Conservation (phyloP, 2,329 filamentous ascomycete species). For the Beauveria varroae region DNA sequence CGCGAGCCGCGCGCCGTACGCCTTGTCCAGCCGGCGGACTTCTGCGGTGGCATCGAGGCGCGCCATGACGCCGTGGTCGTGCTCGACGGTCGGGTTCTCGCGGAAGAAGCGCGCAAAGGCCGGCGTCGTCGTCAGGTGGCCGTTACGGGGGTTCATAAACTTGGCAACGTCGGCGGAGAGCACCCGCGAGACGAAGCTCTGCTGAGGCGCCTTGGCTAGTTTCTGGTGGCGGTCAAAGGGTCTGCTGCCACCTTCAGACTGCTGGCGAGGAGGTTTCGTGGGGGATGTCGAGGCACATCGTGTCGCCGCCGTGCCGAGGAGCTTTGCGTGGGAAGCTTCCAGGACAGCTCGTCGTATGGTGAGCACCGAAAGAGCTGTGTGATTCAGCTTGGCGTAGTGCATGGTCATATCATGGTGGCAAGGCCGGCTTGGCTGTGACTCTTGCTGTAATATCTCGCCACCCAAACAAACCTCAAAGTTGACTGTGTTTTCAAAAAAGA, state of each 20-base stretch:
- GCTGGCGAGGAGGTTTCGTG: neutral
- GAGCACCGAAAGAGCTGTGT: neutral
- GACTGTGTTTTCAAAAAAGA: neutral
- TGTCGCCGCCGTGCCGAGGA: neutral
- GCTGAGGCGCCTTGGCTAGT: neutral
- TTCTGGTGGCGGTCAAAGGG: neutral
- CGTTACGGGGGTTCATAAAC: neutral
- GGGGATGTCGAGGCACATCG: neutral
- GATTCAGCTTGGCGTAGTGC: neutral
- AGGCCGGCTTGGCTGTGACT: neutral
- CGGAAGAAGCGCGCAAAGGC: slow-evolving; percentile 15
- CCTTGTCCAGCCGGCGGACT: slow-evolving; percentile 12
- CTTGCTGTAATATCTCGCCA: neutral
- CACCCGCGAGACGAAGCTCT: neutral
- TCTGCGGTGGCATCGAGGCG: neutral
- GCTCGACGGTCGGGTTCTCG: slow-evolving; percentile 9
- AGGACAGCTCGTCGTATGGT: neutral
- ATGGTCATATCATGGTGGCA: slow-evolving; percentile 8
- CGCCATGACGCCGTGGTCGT: slow-evolving; percentile 8
- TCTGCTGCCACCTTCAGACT: neutral
- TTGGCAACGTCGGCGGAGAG: slow-evolving; percentile 1
- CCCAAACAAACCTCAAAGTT: neutral
- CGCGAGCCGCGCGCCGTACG: slow-evolving; percentile 19
- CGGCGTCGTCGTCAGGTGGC: slow-evolving; percentile 8
- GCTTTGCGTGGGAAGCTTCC: neutral